Conservation (phyloP, 2,329 filamentous ascomycete genomes). For the Colletotrichum cereale region DNA sequence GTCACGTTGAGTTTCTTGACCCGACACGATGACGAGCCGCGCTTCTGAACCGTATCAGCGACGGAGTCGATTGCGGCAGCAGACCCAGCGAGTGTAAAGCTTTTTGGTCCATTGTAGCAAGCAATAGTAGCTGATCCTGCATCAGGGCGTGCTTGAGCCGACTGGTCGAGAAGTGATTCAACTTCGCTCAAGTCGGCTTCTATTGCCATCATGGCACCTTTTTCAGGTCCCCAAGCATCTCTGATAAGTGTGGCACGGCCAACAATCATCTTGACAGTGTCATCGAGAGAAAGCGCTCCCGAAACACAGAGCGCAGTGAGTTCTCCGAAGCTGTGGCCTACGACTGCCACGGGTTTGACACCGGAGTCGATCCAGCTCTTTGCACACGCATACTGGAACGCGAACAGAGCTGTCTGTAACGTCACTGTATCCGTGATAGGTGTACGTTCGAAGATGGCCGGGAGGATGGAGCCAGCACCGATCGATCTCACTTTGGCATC, state of each 20-base stretch:
- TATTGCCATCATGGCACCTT: conserved; percentile 55
- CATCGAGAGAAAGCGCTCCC: conserved; percentile 47
- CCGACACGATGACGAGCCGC: conserved; percentile 41
- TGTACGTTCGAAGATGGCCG: conserved; percentile 46
- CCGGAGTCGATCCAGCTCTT: conserved; percentile 54
- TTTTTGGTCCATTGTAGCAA: conserved; percentile 60
- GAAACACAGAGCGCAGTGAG: conserved; percentile 55
- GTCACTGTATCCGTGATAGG: conserved; percentile 45
- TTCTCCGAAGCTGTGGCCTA: conserved; percentile 56
- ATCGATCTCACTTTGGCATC: conserved; percentile 49
- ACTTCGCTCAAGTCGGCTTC: conserved; percentile 46
- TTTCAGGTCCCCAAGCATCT: conserved; percentile 51
- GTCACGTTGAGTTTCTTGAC: conserved; percentile 57
- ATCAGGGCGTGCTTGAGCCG: not conserved
- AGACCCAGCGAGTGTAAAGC: conserved; percentile 57
- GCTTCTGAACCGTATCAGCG: not conserved
- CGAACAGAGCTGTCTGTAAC: conserved; percentile 56
- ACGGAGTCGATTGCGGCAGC: conserved; percentile 48
- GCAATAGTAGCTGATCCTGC: conserved; percentile 54
- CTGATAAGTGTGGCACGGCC: conserved; percentile 48
- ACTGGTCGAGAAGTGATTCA: not conserved
- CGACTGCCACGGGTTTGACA: not conserved
- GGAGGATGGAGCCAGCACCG: conserved; percentile 49
- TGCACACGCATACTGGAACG: conserved; percentile 54
- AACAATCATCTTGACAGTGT: conserved; percentile 48